These are phyloP conservation scores for Pharnaceum exiguum DNA, from an alignment of 148 eudicot genomes.

Conservation along the genomic window DNA sequence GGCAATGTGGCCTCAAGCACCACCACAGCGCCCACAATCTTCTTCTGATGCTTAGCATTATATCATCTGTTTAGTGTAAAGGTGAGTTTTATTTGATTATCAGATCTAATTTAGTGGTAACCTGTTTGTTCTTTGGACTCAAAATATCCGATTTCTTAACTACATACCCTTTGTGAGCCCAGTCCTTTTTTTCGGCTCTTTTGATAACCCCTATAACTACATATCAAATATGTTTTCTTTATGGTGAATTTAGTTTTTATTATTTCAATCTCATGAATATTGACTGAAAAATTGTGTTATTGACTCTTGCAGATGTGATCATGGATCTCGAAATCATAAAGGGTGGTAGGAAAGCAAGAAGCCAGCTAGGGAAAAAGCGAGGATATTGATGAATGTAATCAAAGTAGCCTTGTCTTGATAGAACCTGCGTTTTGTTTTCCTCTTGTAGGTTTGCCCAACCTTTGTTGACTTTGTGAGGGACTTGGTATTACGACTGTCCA, in stretches of 20 bases:
- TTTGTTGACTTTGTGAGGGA: slow-evolving; percentile 2
- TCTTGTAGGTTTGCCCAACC: slow-evolving; percentile 12
- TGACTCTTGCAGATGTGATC: slow-evolving; percentile 19
- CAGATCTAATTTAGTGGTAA: background rate
- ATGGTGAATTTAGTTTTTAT: too few species aligned
- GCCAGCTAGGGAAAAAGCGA: slow-evolving; percentile 4
- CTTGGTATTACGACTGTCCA: slow-evolving; percentile 8
- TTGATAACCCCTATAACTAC: too few species aligned
- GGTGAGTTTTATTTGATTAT: slow-evolving; percentile 7
- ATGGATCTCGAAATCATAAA: slow-evolving; percentile 5
- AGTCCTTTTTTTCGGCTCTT: too few species aligned
- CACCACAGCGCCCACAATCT: slow-evolving; percentile 55
- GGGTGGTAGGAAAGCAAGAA: slow-evolving; percentile 7
- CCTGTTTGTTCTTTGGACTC: too few species aligned
- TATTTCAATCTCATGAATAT: too few species aligned
- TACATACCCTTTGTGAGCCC: too few species aligned
- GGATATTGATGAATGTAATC: slow-evolving; percentile 12
- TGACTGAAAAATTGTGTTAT: too few species aligned
- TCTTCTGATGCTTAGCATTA: slow-evolving; percentile 63
- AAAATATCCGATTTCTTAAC: background rate
- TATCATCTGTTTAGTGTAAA: slow-evolving; percentile 17
- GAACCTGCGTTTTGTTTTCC: slow-evolving; percentile 4
- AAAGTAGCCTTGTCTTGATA: slow-evolving; percentile 1
- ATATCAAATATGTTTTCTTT: too few species aligned
- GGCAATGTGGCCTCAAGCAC: slow-evolving; percentile 61